These are phyloP conservation scores for Chalciporus pseudorubinellus DNA, from an alignment of 768 basidiomycete genomes.

Conservation along the genomic window DNA sequence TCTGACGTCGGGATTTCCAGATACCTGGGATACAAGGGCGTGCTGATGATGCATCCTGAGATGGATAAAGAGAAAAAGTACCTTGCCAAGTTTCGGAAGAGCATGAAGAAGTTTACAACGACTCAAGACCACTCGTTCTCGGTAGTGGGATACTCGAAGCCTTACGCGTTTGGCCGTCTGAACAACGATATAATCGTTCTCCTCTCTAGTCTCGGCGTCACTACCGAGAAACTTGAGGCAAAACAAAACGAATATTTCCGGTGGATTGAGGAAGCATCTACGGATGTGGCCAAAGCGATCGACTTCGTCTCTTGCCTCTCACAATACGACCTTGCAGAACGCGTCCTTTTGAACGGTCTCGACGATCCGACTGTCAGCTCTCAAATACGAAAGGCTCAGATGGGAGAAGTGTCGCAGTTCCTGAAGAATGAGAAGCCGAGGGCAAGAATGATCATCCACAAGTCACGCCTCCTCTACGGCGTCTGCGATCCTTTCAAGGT, in stretches of 20 bases:
- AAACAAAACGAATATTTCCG: slow-evolving; percentile 59
- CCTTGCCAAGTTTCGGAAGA: slow-evolving; percentile 58
- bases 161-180: slow-evolving; percentile 61
- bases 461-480: slow-evolving; percentile 61
- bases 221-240: slow-evolving; percentile 48
- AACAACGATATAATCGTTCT: slow-evolving; percentile 72
- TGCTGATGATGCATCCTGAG: slow-evolving; percentile 63
- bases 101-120: slow-evolving; percentile 69
- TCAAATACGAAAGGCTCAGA: slow-evolving; percentile 45
- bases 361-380: slow-evolving; percentile 41
- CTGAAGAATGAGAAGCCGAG: slow-evolving; percentile 53
- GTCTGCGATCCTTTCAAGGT: slow-evolving; percentile 67
- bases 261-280: slow-evolving; percentile 54
- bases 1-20: slow-evolving; percentile 29
- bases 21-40: slow-evolving; percentile 72
- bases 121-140: slow-evolving; percentile 60
- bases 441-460: slow-evolving; percentile 58
- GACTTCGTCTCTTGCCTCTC: slow-evolving; percentile 55
- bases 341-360: slow-evolving; percentile 52
- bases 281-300: slow-evolving; percentile 47
- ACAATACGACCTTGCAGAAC: slow-evolving; percentile 49
- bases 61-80: slow-evolving; percentile 47
- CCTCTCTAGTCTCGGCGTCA: slow-evolving; percentile 59
- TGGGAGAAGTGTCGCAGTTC: slow-evolving; percentile 49
- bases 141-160: slow-evolving; percentile 61